Percentiles rank a stretch among this genome's conserved stretches.
Evolutionary conservation across 139 green algal species (phyloP).

Genomic region (Limnomonas spitsbergensis): DNA sequence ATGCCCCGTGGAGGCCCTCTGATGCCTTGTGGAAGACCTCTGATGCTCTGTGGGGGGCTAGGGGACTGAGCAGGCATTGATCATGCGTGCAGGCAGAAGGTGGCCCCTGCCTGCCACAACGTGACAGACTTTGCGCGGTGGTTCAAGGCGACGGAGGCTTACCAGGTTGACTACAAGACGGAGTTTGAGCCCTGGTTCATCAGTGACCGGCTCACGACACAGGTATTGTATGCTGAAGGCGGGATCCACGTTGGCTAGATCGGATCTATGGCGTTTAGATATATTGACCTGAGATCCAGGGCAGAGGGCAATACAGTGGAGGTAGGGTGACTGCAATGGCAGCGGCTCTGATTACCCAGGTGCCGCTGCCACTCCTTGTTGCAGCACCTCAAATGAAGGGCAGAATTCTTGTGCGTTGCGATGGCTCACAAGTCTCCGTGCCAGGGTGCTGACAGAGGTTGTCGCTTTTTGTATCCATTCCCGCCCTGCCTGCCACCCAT

Average conservation of each 20-base stretch:
- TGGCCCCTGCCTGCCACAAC: slow-evolving; percentile 24
- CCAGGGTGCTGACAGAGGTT: no score
- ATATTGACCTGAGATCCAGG: background rate
- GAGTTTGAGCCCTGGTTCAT: slow-evolving; percentile 35
- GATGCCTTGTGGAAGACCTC: no score
- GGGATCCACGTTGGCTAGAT: background rate
- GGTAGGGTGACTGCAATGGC: no score
- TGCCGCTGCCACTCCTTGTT: no score
- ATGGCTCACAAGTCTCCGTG: no score
- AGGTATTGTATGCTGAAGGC: background rate
- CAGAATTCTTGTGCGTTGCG: no score
- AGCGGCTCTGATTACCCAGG: no score
- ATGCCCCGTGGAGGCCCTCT: no score
- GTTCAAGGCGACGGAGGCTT: slow-evolving; percentile 11
- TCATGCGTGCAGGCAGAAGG: background rate
- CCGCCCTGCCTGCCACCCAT: no score
- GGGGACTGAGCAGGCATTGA: no score
- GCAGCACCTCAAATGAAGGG: background rate
- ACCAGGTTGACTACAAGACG: background rate
- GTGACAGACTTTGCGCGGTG: slow-evolving; percentile 23
- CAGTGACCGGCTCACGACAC: background rate
- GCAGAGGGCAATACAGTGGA: background rate
- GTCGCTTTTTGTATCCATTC: no score
- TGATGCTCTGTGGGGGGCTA: no score
- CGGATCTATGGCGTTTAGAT: background rate